Conservation (phyloP, 2,329 filamentous ascomycete genomes). For the Penicillium sp. region DNA sequence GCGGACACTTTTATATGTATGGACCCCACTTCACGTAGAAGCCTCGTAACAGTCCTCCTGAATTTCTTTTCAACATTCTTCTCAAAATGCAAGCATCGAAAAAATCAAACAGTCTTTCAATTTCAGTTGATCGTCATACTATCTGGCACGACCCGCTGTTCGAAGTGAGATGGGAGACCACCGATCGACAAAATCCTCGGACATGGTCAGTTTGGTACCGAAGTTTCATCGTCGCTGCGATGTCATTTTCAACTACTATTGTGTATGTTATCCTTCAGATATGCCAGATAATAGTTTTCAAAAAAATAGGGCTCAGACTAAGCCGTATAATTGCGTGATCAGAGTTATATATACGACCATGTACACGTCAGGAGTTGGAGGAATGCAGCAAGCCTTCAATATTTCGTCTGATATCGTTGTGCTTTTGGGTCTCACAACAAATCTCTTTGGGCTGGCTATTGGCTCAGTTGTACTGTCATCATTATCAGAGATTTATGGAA, state of each 20-base stretch:
- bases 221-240: slow-evolving; percentile 22
- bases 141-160: slow-evolving; percentile 12
- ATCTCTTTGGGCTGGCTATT: slow-evolving; percentile 70
- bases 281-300: background rate
- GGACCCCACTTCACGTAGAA: background rate
- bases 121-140: background rate
- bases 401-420: slow-evolving; percentile 59
- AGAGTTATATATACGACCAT: slow-evolving; percentile 69
- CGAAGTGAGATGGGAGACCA: slow-evolving; percentile 17
- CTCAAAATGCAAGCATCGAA: slow-evolving; percentile 3
- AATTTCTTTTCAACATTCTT: background rate
- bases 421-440: slow-evolving; percentile 73
- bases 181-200: slow-evolving; percentile 19
- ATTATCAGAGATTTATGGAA: slow-evolving; percentile 44
- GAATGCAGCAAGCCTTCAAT: slow-evolving; percentile 66
- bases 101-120: background rate
- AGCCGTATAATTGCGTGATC: background rate
- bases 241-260: slow-evolving; percentile 23
- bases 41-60: background rate
- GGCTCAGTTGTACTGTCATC: slow-evolving; percentile 72
- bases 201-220: slow-evolving; percentile 26
- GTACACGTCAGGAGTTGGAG: slow-evolving; percentile 70
- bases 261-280: slow-evolving; percentile 6
- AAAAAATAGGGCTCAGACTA: background rate
- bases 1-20: slow-evolving; percentile 10